phyloP scores from a whole-genome alignment of 2,329 filamentous ascomycete genomes.

The Tolypocladium tropicale region DNA sequence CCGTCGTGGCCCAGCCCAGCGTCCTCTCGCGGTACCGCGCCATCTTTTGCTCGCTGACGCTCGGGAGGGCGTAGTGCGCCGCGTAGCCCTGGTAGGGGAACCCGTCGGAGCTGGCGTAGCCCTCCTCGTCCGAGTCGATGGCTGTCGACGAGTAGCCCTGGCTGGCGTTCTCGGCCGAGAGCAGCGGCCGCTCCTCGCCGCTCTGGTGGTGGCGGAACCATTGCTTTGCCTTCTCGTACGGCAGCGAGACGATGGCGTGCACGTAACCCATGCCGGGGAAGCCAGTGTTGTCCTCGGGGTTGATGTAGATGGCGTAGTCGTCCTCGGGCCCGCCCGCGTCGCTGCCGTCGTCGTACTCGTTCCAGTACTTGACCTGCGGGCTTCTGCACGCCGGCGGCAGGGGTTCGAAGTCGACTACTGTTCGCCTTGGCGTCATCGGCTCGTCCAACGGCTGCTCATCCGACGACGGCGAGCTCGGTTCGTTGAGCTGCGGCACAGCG shows the following conservation, averaged over 20 bases:
- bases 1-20: constrained; percentile 42
- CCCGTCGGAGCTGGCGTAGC: constrained; percentile 43
- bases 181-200: constrained; percentile 13
- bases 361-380: constrained; percentile 56
- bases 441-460: constrained; percentile 11
- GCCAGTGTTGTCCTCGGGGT: constrained; percentile 50
- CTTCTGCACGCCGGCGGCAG: constrained; percentile 18
- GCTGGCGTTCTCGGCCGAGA: constrained; percentile 6
- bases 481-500: constrained; percentile 29
- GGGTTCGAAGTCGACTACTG: constrained; percentile 17
- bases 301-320: constrained; percentile 63
- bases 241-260: constrained; percentile 36
- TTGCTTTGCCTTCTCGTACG: constrained; percentile 38
- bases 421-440: not conserved
- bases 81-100: constrained; percentile 40
- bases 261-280: constrained; percentile 57
- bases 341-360: constrained; percentile 77
- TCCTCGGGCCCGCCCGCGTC: constrained; percentile 50
- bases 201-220: constrained; percentile 32
- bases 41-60: constrained; percentile 39
- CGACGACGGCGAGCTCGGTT: constrained; percentile 27
- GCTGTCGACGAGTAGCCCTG: constrained; percentile 19
- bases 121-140: constrained; percentile 32
- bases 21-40: constrained; percentile 41
- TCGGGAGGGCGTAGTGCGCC: constrained; percentile 43